These are phyloP conservation scores for Trifolium repens DNA, from an alignment of 306 rosid species.

Conservation along the genomic window DNA sequence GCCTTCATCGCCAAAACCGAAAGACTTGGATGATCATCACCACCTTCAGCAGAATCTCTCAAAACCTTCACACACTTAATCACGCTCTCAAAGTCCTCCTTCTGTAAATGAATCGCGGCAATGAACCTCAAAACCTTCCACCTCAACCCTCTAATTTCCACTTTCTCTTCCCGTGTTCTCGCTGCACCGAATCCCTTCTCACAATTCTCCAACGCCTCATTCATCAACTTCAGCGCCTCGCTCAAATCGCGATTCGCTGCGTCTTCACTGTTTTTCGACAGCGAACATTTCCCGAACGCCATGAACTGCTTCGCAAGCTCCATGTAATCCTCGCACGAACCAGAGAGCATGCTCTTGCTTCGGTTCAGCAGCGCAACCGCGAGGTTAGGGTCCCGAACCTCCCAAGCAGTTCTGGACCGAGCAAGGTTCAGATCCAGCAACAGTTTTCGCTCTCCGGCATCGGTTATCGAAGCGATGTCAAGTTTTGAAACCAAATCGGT, in stretches of 20 bases:
- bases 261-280: slow-evolving; percentile 43
- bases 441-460: slow-evolving; percentile 58
- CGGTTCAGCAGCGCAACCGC: slow-evolving; percentile 73
- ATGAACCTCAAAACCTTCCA: slow-evolving; percentile 80
- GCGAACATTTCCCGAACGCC: slow-evolving; percentile 61
- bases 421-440: slow-evolving; percentile 78
- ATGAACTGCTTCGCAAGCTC: slow-evolving; percentile 70
- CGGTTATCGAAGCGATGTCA: slow-evolving; percentile 44
- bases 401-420: slow-evolving; percentile 87
- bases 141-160: slow-evolving; percentile 59
- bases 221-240: slow-evolving; percentile 82
- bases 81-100: slow-evolving; percentile 79
- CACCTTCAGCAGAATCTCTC: slow-evolving; percentile 69
- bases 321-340: slow-evolving; percentile 56
- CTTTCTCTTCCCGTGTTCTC: slow-evolving; percentile 56
- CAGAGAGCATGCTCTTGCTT: slow-evolving; percentile 70
- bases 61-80: slow-evolving; percentile 86
- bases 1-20: slow-evolving; percentile 93
- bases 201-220: slow-evolving; percentile 79
- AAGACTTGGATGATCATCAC: slow-evolving; percentile 85
- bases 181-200: slow-evolving; percentile 72
- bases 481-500: slow-evolving; percentile 69
- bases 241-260: slow-evolving; percentile 30
- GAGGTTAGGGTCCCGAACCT: slow-evolving; percentile 66
- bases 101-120: slow-evolving; percentile 83